Conservation (phyloP, 2,329 filamentous ascomycete species). For the Ascochyta clinopodiicola region DNA sequence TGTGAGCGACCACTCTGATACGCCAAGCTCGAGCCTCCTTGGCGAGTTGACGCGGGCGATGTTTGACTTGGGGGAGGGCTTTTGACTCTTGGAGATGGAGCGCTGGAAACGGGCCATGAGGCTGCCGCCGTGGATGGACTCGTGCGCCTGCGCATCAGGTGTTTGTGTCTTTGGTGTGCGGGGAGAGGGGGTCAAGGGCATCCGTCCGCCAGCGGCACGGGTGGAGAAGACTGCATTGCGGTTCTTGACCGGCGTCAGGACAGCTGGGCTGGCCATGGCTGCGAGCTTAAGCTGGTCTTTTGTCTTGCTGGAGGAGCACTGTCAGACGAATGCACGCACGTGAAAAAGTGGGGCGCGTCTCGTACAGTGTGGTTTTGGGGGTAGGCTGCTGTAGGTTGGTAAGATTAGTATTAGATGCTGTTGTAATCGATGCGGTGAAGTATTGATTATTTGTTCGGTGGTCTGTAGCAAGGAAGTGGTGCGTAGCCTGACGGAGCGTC, state of each 20-base stretch:
- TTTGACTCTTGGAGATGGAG: constrained; percentile 68
- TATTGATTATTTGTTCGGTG: constrained; percentile 38
- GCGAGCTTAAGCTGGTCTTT: constrained; percentile 17
- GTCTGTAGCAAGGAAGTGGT: constrained; percentile 23
- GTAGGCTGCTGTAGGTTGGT: constrained; percentile 34
- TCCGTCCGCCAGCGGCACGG: constrained; percentile 91
- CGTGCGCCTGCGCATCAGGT: constrained; percentile 58
- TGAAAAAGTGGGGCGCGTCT: constrained; percentile 9
- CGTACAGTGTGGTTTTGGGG: constrained; percentile 39
- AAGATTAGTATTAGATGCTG: constrained; percentile 50
- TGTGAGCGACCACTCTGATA: constrained; percentile 90
- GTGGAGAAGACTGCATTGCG: constrained; percentile 91
- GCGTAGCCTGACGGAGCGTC: constrained; percentile 22
- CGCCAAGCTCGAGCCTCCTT: constrained; percentile 85
- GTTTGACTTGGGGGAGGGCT: constrained; percentile 95
- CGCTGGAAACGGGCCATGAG: constrained; percentile 80
- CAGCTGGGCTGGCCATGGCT: constrained; percentile 79
- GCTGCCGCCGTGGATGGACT: constrained; percentile 77
- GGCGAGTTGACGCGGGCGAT: constrained; percentile 81
- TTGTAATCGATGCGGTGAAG: constrained; percentile 49
- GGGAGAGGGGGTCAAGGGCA: constrained; percentile 93
- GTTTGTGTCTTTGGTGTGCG: constrained; percentile 61
- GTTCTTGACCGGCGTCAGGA: constrained; percentile 94
- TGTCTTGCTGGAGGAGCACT: constrained; percentile 24
- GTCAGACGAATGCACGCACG: constrained; percentile 27